Conservation (phyloP, 768 basidiomycete genomes). For the Phanerodontia chrysosporium region DNA sequence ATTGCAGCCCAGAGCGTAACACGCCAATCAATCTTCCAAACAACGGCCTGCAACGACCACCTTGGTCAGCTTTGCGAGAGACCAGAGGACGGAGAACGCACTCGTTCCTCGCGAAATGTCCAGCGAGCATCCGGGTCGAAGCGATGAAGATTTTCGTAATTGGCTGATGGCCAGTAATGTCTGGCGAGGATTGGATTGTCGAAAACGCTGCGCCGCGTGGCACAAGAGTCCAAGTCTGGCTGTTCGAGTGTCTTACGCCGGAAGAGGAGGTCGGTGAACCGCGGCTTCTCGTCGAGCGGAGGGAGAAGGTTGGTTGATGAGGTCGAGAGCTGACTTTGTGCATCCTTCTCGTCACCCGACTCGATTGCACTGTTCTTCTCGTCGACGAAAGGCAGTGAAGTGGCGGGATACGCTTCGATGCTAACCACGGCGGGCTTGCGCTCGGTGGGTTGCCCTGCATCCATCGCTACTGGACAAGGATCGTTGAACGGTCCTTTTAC, state of each 20-base stretch:
- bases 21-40: slow-evolving; percentile 53
- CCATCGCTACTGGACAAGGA: too few relatives aligned
- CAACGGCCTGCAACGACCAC: slow-evolving; percentile 29
- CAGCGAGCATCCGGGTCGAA: slow-evolving; percentile 61
- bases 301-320: slow-evolving; percentile 12
- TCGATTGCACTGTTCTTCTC: neutral
- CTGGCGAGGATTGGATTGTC: slow-evolving; percentile 45
- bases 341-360: slow-evolving; percentile 8
- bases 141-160: slow-evolving; percentile 54
- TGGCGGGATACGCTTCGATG: neutral
- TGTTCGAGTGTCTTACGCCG: neutral
- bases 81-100: slow-evolving; percentile 16
- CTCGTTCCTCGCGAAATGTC: slow-evolving; percentile 62
- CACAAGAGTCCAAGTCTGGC: slow-evolving; percentile 41
- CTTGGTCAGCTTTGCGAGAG: neutral
- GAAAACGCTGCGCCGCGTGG: slow-evolving; percentile 53
- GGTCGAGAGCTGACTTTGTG: neutral
- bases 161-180: slow-evolving; percentile 43
- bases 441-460: too few relatives aligned
- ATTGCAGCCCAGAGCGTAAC: slow-evolving; percentile 55
- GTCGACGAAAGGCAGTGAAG: neutral
- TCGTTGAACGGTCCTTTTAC: too few relatives aligned
- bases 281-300: slow-evolving; percentile 12
- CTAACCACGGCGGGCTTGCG: too few relatives aligned
- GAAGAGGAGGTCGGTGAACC: slow-evolving; percentile 15